phyloP scores from a whole-genome alignment of 306 rosid species.

The Rosa rugosa region DNA sequence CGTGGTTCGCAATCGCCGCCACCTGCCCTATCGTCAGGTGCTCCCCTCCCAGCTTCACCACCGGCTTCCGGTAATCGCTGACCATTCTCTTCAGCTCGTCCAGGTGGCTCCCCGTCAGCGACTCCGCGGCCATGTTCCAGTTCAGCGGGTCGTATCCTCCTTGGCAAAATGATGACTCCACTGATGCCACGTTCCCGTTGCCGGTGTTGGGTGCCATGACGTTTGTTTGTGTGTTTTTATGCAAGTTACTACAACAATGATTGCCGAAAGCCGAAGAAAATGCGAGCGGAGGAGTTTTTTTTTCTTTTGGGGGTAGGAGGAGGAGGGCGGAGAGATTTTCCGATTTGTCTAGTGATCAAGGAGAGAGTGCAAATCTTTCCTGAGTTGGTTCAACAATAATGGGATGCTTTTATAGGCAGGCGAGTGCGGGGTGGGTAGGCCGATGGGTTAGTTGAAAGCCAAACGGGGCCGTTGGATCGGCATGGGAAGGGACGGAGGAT shows the following conservation, averaged over 20 bases:
- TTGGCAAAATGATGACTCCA: constrained; percentile 35
- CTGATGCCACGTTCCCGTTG: neutral
- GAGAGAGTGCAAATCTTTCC: constrained; percentile 28
- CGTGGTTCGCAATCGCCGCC: constrained; percentile 54
- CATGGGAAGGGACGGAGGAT: neutral
- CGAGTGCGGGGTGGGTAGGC: constrained; percentile 62
- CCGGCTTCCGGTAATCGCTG: constrained; percentile 54
- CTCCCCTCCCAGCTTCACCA: constrained; percentile 63
- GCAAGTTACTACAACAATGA: too few relatives aligned
- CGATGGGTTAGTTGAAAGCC: constrained; percentile 76
- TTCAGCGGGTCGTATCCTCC: constrained; percentile 44
- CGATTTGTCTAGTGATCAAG: neutral
- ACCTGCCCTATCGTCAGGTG: constrained; percentile 61
- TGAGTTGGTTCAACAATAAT: constrained; percentile 31
- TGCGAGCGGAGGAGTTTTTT: too few relatives aligned
- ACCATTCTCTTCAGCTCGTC: constrained; percentile 83
- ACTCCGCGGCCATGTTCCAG: constrained; percentile 69
- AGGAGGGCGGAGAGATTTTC: neutral
- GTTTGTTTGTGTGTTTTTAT: too few relatives aligned
- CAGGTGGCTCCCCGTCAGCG: constrained; percentile 65
- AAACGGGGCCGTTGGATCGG: constrained; percentile 47
- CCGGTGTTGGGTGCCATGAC: neutral
- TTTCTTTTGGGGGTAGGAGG: too few relatives aligned
- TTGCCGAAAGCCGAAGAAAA: too few relatives aligned
- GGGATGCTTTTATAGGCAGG: constrained; percentile 33